Percentiles rank a stretch among this genome's conserved stretches.
Evolutionary conservation across 805 yeast genomes (phyloP).

Genomic region (Cyberlindnera amylophila): DNA sequence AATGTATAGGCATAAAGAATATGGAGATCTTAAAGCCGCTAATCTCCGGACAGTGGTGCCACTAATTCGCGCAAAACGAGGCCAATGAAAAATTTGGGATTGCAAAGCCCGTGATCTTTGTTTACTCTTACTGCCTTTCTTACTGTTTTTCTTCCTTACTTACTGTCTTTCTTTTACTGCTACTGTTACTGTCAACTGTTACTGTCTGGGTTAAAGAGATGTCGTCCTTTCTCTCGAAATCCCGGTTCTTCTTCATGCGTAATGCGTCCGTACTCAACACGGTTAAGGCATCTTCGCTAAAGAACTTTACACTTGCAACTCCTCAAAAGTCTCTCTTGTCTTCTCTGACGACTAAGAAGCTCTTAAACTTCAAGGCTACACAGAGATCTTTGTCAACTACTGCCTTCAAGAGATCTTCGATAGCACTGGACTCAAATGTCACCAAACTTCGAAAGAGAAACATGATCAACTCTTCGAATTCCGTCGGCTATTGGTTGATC

Average conservation of each 20-base stretch:
- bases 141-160: too few relatives aligned
- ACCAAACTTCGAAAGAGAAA: slow-evolving; percentile 17
- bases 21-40: not conserved
- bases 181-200: too few relatives aligned
- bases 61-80: not conserved
- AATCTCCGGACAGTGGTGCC: slow-evolving; percentile 1
- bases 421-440: too few relatives aligned
- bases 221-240: slow-evolving; percentile 37
- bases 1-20: too few relatives aligned
- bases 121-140: too few relatives aligned
- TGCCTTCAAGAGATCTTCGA: not conserved
- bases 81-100: slow-evolving; percentile 19
- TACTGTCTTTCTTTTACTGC: too few relatives aligned
- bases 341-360: slow-evolving; percentile 3
- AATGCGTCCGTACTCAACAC: slow-evolving; percentile 45
- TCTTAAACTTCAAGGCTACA: not conserved
- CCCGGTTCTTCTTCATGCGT: slow-evolving; percentile 56
- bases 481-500: slow-evolving; percentile 83
- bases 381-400: slow-evolving; percentile 15
- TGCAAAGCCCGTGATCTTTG: slow-evolving; percentile 2
- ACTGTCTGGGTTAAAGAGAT: not conserved
- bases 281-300: slow-evolving; percentile 18
- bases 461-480: slow-evolving; percentile 34
- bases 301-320: slow-evolving; percentile 18
- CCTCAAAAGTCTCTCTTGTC: slow-evolving; percentile 2